phyloP scores from a whole-genome alignment of 495 filamentous ascomycete species.

The Xylaria flabelliformis region DNA sequence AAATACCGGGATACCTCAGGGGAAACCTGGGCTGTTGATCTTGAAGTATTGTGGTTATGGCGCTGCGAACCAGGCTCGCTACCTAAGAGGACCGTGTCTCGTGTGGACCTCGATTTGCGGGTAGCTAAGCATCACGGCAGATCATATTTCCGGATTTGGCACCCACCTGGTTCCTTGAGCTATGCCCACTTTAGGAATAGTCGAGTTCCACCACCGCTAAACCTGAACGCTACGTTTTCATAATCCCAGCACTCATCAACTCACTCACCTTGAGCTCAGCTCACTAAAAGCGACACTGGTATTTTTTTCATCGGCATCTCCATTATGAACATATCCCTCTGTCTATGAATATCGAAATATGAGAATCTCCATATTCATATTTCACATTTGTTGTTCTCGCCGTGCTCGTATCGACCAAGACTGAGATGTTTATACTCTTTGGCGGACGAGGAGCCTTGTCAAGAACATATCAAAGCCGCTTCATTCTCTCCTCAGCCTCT shows the following conservation, averaged over 20 bases:
- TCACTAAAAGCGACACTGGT: neutral
- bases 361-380: neutral
- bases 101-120: neutral
- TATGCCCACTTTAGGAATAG: neutral
- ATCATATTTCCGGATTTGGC: neutral
- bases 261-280: neutral
- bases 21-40: neutral
- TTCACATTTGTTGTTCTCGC: neutral
- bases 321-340: neutral
- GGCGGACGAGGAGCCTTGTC: slow-evolving; percentile 13
- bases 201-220: neutral
- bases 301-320: neutral
- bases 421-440: slow-evolving; percentile 21
- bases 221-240: neutral
- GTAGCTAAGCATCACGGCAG: neutral
- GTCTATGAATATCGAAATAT: neutral
- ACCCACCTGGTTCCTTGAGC: neutral
- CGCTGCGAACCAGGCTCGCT: neutral
- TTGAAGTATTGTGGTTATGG: slow-evolving; percentile 1
- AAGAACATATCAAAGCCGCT: slow-evolving; percentile 14
- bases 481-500: neutral
- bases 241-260: neutral
- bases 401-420: neutral
- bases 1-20: neutral
- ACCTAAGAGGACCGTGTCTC: neutral